phyloP scores from a whole-genome alignment of 148 eudicot genomes.

The Diospyros lotus region DNA sequence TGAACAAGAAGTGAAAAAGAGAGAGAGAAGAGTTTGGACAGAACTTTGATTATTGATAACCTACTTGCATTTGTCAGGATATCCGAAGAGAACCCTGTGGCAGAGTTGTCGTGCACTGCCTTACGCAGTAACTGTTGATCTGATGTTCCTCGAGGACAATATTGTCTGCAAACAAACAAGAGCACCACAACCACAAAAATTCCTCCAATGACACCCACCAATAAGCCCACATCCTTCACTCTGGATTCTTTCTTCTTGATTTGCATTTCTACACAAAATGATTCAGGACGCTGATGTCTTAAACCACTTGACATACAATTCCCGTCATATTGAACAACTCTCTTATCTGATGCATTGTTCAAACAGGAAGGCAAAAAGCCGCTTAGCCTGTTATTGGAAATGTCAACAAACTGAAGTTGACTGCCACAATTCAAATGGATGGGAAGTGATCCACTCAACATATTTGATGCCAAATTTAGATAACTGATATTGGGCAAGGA shows the following conservation, averaged over 20 bases:
- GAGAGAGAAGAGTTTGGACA: neutral
- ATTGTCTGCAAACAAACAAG: conserved; percentile 37
- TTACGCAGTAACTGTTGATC: conserved; percentile 53
- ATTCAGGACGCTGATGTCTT: conserved; percentile 45
- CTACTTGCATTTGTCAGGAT: conserved; percentile 69
- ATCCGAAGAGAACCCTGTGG: conserved; percentile 44
- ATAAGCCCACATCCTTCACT: conserved; percentile 21
- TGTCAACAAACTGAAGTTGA: conserved; percentile 49
- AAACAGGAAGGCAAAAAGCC: conserved; percentile 59
- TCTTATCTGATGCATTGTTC: conserved; percentile 25
- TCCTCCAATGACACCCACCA: conserved; percentile 36
- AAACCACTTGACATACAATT: conserved; percentile 53
- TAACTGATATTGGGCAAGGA: conserved; percentile 52
- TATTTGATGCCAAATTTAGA: conserved; percentile 61
- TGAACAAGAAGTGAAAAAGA: too few relatives aligned
- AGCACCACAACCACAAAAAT: conserved; percentile 27
- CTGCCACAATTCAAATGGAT: conserved; percentile 45
- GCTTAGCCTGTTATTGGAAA: conserved; percentile 51
- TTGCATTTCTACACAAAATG: conserved; percentile 32
- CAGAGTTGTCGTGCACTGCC: conserved; percentile 42
- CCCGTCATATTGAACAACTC: conserved; percentile 33
- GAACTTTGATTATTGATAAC: conserved; percentile 16
- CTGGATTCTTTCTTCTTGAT: conserved; percentile 27
- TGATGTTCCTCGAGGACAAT: conserved; percentile 39
- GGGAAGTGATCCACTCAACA: conserved; percentile 57